Evolutionary conservation across 148 eudicot genomes (phyloP), one percentile per base, ranked within the genome.

Genomic region (Cornus florida): DNA sequence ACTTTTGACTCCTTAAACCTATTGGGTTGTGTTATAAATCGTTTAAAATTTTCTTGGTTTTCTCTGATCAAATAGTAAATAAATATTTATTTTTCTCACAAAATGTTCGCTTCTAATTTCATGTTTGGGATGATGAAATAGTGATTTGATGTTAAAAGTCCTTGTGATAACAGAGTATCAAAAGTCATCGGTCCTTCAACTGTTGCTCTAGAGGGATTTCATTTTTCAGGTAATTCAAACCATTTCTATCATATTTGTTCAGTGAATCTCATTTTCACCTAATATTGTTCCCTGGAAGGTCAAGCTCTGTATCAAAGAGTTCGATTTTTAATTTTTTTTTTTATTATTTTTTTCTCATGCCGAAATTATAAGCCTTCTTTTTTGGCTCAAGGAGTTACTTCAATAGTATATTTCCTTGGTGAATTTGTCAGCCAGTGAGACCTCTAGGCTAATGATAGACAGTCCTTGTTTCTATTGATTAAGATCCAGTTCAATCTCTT

Each of bases 121-220:
- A 11, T 53, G 59, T 12, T 12, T 16, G 59, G 19, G 59, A 53
- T 11, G 59, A 1, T 53, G 59, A 53, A 53, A 53, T 53, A 11
- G 17, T 43, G 48, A 43, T 43, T 9, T 43, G 48, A 9, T 43
- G 48, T 43, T 43, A 6, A 43, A 53, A 53, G 59, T 53, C 17
- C 59, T 53, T 4, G 19, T 16, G 14, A 16, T 9, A 24, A 28
- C 10, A 35, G 60, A 46, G 10, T 8, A 35, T 9, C 35, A 0
- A 43, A 43, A 10, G 24, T 22, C 17, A 53, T 53, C 17, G 0
- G 14, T 53, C 19, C 23, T 43, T 20, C 14, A 43, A 35, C 17
- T 43, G 59, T 39, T 70, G 23, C 19, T 72, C 35, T 23, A 35
- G 74, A 72, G 9, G 74, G 60, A 48, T 56, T 72, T 72, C 35